These are phyloP conservation scores for Aureobasidium subglaciale DNA, from an alignment of 2,329 filamentous ascomycete species.

Conservation along the genomic window DNA sequence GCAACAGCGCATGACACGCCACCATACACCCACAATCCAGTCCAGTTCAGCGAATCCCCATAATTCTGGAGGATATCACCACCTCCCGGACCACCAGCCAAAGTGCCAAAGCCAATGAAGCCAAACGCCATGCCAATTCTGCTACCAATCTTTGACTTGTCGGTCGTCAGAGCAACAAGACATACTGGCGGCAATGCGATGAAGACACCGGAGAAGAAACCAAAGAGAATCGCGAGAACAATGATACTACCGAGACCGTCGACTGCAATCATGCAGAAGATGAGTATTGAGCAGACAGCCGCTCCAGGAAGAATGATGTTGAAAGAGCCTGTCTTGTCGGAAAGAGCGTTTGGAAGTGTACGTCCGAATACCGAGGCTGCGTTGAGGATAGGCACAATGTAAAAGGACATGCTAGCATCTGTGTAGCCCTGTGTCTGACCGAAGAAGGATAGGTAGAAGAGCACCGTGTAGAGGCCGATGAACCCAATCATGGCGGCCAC, in stretches of 20 bases:
- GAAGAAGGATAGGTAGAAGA: conserved; percentile 38
- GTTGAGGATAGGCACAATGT: conserved; percentile 38
- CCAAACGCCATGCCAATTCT: conserved; percentile 36
- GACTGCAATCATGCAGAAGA: conserved; percentile 34
- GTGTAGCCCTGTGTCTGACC: conserved; percentile 27
- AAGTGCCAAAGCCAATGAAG: conserved; percentile 27
- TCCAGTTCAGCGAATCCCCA: conserved; percentile 26
- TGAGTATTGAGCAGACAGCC: conserved; percentile 28
- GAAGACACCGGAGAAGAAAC: conserved; percentile 40
- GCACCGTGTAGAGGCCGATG: conserved; percentile 33
- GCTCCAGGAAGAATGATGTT: conserved; percentile 30
- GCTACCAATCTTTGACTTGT: conserved; percentile 38
- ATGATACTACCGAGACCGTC: conserved; percentile 28
- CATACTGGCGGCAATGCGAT: conserved; percentile 36
- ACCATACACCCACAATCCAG: conserved; percentile 29
- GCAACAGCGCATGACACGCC: conserved; percentile 23
- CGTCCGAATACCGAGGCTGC: conserved; percentile 36
- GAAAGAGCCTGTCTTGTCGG: conserved; percentile 33
- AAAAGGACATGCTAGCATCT: conserved; percentile 32
- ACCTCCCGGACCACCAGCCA: conserved; percentile 30
- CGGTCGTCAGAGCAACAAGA: conserved; percentile 34
- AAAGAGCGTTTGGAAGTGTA: conserved; percentile 32
- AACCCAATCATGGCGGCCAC: conserved; percentile 30
- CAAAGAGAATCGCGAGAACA: conserved; percentile 31
- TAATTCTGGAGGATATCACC: conserved; percentile 28